Evolutionary conservation across 345 rosid genomes (phyloP).

Genomic region (Citrus inodora): DNA sequence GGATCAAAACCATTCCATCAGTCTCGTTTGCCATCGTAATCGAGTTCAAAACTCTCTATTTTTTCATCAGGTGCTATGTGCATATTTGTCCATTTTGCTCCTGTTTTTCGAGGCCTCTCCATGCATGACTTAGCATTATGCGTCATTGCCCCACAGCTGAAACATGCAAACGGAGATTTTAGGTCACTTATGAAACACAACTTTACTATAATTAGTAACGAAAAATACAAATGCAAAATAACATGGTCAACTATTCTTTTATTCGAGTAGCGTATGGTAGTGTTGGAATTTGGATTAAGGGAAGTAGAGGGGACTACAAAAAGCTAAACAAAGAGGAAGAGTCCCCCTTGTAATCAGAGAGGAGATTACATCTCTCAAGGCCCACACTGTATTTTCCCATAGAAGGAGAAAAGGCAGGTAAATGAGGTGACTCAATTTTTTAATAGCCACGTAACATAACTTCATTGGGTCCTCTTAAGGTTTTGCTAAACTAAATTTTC

Average conservation of each 20-base stretch:
- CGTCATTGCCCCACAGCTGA: slow-evolving; percentile 89
- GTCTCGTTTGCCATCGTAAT: slow-evolving; percentile 89
- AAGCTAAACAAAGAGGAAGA: not conserved
- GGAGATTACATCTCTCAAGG: not conserved
- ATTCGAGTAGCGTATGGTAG: not conserved
- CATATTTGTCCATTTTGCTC: slow-evolving; percentile 70
- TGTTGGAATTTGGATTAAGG: not conserved
- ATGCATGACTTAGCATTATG: slow-evolving; percentile 65
- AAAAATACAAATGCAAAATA: not conserved
- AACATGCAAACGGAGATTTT: slow-evolving; percentile 6
- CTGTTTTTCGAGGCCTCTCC: slow-evolving; percentile 74
- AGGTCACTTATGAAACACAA: not conserved
- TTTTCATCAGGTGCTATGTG: slow-evolving; percentile 88
- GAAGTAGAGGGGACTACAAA: not conserved
- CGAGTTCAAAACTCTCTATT: slow-evolving; percentile 72
- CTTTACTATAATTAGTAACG: not conserved
- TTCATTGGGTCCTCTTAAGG: not conserved
- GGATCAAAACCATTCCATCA: slow-evolving; percentile 89
- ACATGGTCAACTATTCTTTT: not conserved
- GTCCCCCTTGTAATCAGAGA: not conserved
- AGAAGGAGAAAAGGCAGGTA: not conserved
- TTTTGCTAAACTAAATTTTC: not conserved
- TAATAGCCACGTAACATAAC: not conserved
- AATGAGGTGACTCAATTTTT: not conserved
- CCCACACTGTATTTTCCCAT: not conserved